Evolutionary conservation across 352 stramenopile genomes (phyloP), one percentile per base, ranked within the genome.

Genomic region (Phytophthora pisi): DNA sequence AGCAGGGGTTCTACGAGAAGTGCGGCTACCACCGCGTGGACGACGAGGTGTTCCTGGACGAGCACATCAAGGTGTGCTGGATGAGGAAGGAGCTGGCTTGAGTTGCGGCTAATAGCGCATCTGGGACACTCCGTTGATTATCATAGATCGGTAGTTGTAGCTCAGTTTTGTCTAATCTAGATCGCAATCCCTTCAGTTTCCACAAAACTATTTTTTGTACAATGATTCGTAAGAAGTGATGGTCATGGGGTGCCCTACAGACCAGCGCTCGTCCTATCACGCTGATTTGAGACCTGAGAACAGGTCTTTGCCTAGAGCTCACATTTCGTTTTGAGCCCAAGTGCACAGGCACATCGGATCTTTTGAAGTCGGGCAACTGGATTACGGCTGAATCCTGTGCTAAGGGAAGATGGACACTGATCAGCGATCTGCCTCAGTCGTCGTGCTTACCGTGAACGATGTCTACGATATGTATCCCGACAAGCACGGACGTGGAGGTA

Each of bases 21-120:
- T 51, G 45, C 45, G 45, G 45, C 7, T 51, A 51, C 45, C n/a
- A 51, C n/a, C 45, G 45, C 45, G 24, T n/a, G 54, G 54, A 51
- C 26, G 42, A 61, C 26, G 26, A 51, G 5, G 54, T 52, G 24
- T 52, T 61, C n/a, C 54, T 61, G 5, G 54, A 61, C n/a, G 54
- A 61, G 40, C 40, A 61, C 26, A 61, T 61, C 20, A 51, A 51
- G 40, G 40, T 61, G 23, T 61, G 54, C 40, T 61, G 54, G 54
- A 61, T 52, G 54, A 8, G 28, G 23, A 52, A 61, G 23, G 15
- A 61, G 7, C 36, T 42, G 36, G 28, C 6, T 34, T 34, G 28
- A 34, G 28, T 34, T 34, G 28, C 28, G 28, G 0, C 6, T 7
- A 34, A 34, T 10, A 34, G 28, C 28, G 28, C 28, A 3, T 7